Conservation (phyloP, 2,329 filamentous ascomycete genomes). For the Xylaria sp. region DNA sequence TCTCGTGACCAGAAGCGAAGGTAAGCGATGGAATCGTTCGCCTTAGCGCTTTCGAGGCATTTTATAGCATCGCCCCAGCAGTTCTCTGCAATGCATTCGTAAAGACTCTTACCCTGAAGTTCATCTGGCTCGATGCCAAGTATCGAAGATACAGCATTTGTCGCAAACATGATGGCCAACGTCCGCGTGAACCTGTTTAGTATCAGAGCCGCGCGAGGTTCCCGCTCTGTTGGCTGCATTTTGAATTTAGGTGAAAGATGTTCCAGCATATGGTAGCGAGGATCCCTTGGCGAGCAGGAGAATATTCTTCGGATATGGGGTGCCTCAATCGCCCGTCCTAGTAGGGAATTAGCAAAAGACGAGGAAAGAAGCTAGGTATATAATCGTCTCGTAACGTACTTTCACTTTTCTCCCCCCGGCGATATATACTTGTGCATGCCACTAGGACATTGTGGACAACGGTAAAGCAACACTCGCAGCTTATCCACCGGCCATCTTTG, state of each 20-base stretch:
- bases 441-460: slow-evolving; percentile 89
- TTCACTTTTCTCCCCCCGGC: slow-evolving; percentile 73
- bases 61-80: slow-evolving; percentile 81
- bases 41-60: slow-evolving; percentile 85
- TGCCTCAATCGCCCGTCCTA: slow-evolving; percentile 81
- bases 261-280: slow-evolving; percentile 89
- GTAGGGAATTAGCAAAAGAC: slow-evolving; percentile 18
- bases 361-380: slow-evolving; percentile 11
- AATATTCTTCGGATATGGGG: slow-evolving; percentile 83
- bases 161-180: slow-evolving; percentile 87
- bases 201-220: slow-evolving; percentile 85
- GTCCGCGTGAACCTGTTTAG: slow-evolving; percentile 87
- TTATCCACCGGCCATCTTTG: slow-evolving; percentile 76
- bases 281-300: slow-evolving; percentile 82
- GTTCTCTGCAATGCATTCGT: slow-evolving; percentile 83
- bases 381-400: slow-evolving; percentile 65
- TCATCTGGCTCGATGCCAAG: slow-evolving; percentile 77
- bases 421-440: slow-evolving; percentile 83
- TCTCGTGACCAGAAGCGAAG: slow-evolving; percentile 87
- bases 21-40: slow-evolving; percentile 91
- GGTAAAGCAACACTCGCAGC: slow-evolving; percentile 90
- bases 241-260: slow-evolving; percentile 85
- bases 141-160: slow-evolving; percentile 78
- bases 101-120: slow-evolving; percentile 82
- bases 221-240: slow-evolving; percentile 71